Base-by-base conservation (phyloP, 2,329 filamentous ascomycete genomes). In the Sphaerulina populicola region DNA sequence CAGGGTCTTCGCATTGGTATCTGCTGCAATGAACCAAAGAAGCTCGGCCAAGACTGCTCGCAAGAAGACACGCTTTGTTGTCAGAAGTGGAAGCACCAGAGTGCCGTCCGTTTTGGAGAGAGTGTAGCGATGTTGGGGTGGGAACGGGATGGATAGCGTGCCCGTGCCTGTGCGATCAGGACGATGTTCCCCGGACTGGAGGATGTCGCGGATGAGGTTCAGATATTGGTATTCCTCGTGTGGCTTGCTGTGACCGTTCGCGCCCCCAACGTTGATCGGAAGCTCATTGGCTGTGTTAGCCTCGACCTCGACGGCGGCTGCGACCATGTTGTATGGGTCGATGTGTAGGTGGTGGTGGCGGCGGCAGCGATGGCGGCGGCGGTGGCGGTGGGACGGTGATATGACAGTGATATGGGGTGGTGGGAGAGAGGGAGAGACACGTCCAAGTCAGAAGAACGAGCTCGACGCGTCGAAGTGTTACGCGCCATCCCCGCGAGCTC, bases 141-240 rank as follows among this genome's bases (percentile, higher is more conserved):
- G 91, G 1, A 88, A 91, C 63, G 95, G 96, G 59, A 97, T 77
- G 8, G 89, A 89, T 64, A 83, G 80, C 9, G 93, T 98, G 49
- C 93, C 93, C 3, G 93, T 98, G 47, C 93, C 93, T 3, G 93
- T 98, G 60, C 88, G 88, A 69, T 98, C 93, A 30, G 88, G 89
- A 14, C 93, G 84, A 66, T 89, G 83, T 69, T 98, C 93, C 63
- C 93, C 93, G 23, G 80, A 73, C 12, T 81, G 74, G 12, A 98
- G 77, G 64, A 97, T 96, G 59, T 88, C 80, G 59, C 82, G 84
- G 56, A 97, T 88, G 23, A 98, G 78, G 62, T 91, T 79, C 53
- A 98, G 82, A 68, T 98, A 98, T 71, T 97, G 93, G 65, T 89
- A 76, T 72, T 98, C 93, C 74, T 97, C 90, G 64, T 95, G 88